phyloP scores from a whole-genome alignment of 2,329 filamentous ascomycete genomes.

The Talaromyces rugulosus region DNA sequence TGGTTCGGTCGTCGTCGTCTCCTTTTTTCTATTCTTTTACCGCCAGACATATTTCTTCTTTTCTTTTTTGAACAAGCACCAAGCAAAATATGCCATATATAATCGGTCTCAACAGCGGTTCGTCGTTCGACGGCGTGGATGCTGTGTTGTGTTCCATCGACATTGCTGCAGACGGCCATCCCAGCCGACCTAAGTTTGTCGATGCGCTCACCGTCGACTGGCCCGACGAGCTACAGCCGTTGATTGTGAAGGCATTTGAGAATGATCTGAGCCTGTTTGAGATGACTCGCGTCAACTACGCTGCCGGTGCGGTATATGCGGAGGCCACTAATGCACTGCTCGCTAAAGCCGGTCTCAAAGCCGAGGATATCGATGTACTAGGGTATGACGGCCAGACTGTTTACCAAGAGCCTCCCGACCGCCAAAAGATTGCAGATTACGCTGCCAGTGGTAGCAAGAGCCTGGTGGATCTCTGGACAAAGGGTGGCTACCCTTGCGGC shows the following conservation, averaged over 20 bases:
- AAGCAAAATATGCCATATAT: conserved; percentile 20
- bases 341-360: conserved; percentile 14
- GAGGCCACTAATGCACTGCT: conserved; percentile 24
- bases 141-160: conserved; percentile 25
- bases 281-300: conserved; percentile 27
- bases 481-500: conserved; percentile 25
- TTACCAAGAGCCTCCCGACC: conserved; percentile 27
- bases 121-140: conserved; percentile 28
- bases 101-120: conserved; percentile 28
- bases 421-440: conserved; percentile 17
- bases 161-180: conserved; percentile 25
- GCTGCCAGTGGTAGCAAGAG: conserved; percentile 18
- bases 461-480: conserved; percentile 24
- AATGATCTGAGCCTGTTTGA: conserved; percentile 26
- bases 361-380: conserved; percentile 25
- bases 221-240: conserved; percentile 22
- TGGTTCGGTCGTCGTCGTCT: no score
- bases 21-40: no score
- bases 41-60: no score
- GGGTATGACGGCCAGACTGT: conserved; percentile 30
- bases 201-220: conserved; percentile 27
- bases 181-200: conserved; percentile 21
- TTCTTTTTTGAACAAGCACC: no score
- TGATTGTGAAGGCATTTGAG: conserved; percentile 23
- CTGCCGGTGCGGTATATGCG: conserved; percentile 25